Base-by-base conservation (phyloP, 2,329 filamentous ascomycete genomes). In the Xylaria hypoxylon region DNA sequence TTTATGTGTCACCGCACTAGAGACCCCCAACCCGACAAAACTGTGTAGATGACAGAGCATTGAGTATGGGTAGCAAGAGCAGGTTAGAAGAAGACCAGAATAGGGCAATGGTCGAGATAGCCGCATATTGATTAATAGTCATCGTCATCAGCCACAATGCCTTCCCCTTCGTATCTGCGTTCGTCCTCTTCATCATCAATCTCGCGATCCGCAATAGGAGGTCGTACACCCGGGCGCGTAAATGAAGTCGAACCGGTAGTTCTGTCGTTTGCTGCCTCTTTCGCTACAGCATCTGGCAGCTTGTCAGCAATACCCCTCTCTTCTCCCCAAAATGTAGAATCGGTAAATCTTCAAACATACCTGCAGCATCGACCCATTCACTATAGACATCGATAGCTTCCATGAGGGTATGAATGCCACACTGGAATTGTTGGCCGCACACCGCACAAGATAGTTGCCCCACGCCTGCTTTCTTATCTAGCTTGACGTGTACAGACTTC, bases 311-410 rank as follows among this genome's bases (percentile, higher is more conserved):
- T 62, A 26, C 28, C 31, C 1, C 52, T n/a, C 13, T 22, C 13
- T 38, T 33, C 38, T 52, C 64, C 3, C 42, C 17, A n/a, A 17
- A 22, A 55, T 38, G 31, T 8, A 38, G 15, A 26, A 13, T 8
- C 2, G 8, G 17, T 17, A 24, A 15, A 42, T 22, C 5, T 33
- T 42, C 68, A 13, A 47, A 71, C 70, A 70, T 80, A 88, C 87
- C 85, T 70, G 87, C 83, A 70, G 96, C 96, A 81, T 99, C 96
- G 70, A 99, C 93, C 96, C 96, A 99, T 79, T 98, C 96, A 38
- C 93, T 92, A 77, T 99, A 99, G 7, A 99, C 95, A 77, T 99
- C 96, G 52, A 99, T 94, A 0, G 93, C 88, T 15, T 92, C 92
- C 28, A 93, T 96, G 28, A 98, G 89, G 79, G 96, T 93, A 79